Percentiles rank a stretch among this genome's conserved stretches.
Conservation (phyloP, 1,284 basidiomycete species). For the Neolentinus lepideus region DNA sequence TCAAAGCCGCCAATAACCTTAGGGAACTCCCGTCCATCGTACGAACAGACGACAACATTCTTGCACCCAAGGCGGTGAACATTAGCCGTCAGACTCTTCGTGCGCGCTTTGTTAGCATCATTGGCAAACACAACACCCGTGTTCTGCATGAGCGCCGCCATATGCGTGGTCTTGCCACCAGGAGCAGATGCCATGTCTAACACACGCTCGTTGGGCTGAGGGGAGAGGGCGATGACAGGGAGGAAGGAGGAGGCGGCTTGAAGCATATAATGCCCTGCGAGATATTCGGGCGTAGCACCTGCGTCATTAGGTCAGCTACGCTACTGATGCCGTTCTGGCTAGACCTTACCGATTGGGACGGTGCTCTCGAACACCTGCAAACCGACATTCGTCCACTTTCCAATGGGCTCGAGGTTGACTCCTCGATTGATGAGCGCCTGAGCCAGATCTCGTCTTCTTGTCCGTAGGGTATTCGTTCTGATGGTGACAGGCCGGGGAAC, state of each 20-base stretch:
- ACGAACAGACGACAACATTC: slow-evolving; percentile 96
- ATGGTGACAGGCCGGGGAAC: slow-evolving; percentile 96
- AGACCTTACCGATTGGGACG: slow-evolving; percentile 79
- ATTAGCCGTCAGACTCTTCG: slow-evolving; percentile 96
- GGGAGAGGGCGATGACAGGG: slow-evolving; percentile 94
- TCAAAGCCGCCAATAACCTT: slow-evolving; percentile 99
- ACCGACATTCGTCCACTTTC: slow-evolving; percentile 98
- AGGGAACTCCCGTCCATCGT: slow-evolving; percentile 98
- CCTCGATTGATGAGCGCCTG: slow-evolving; percentile 94
- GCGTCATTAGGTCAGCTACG: background rate
- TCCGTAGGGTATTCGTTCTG: slow-evolving; percentile 94
- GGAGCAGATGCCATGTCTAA: slow-evolving; percentile 99
- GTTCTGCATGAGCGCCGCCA: slow-evolving; percentile 95
- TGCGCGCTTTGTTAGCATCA: slow-evolving; percentile 91
- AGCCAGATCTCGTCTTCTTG: slow-evolving; percentile 89
- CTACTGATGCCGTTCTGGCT: too few species aligned
- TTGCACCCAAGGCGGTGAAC: slow-evolving; percentile 96
- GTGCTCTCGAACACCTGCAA: slow-evolving; percentile 96
- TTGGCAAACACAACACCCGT: slow-evolving; percentile 98
- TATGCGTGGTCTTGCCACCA: slow-evolving; percentile 96
- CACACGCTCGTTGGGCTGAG: slow-evolving; percentile 90
- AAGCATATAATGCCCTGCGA: slow-evolving; percentile 99
- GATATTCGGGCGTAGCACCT: slow-evolving; percentile 96
- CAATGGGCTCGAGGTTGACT: slow-evolving; percentile 95
- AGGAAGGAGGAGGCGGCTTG: slow-evolving; percentile 98